Evolutionary conservation across 108 stramenopile species (phyloP).

Genomic region (Pseudonitzschia multistriata): DNA sequence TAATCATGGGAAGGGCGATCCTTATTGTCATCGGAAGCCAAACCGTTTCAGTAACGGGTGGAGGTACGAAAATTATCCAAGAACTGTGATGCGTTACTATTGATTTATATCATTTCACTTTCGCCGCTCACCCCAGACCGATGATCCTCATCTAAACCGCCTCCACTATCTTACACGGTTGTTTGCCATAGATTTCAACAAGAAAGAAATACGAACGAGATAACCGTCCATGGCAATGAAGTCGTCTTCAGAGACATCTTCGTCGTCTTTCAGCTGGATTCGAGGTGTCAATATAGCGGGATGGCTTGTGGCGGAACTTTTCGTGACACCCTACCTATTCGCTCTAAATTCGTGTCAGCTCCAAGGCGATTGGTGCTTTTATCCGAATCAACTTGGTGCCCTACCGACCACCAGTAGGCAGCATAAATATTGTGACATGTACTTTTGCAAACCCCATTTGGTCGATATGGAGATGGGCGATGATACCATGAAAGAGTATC

Average conservation of each 20-base stretch:
- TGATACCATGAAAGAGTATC: constrained; percentile 31
- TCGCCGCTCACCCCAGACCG: no score
- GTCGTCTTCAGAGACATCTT: neutral
- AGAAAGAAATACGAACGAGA: neutral
- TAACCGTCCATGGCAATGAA: neutral
- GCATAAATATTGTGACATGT: constrained; percentile 31
- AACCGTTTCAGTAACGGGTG: no score
- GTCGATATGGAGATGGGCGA: constrained; percentile 2
- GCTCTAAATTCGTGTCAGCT: constrained; percentile 45
- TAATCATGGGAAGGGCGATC: no score
- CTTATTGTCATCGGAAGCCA: no score
- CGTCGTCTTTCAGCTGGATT: constrained; percentile 24
- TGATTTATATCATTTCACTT: no score
- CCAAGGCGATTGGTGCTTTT: constrained; percentile 43
- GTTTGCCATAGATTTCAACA: neutral
- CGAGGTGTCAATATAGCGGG: constrained; percentile 74
- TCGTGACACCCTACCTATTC: constrained; percentile 74
- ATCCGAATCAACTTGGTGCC: constrained; percentile 49
- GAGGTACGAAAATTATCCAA: no score
- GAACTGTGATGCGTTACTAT: no score
- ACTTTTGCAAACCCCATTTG: constrained; percentile 32
- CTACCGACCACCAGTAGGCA: constrained; percentile 22
- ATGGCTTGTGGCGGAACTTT: constrained; percentile 63
- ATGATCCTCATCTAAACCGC: neutral
- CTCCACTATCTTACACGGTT: neutral